Evolutionary conservation across 1,139 yeast genomes (phyloP).

Genomic region (Blastobotrys illinoisensis): DNA sequence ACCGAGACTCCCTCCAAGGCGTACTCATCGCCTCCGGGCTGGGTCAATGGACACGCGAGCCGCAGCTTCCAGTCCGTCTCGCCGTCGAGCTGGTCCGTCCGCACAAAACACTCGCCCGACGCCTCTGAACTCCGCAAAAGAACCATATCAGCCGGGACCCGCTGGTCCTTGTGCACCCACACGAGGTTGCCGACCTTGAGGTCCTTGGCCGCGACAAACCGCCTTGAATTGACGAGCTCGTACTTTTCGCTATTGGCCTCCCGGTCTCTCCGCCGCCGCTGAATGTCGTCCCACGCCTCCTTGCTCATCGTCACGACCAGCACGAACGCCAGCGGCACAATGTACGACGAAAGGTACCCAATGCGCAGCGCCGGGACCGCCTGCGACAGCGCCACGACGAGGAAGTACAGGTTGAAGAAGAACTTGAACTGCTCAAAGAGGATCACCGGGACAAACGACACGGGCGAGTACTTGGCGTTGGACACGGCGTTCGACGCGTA

Average conservation of each 20-base stretch:
- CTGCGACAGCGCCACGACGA: constrained; percentile 90
- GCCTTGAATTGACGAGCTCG: constrained; percentile 51
- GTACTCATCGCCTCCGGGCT: constrained; percentile 44
- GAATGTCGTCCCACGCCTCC: constrained; percentile 92
- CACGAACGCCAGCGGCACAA: constrained; percentile 92
- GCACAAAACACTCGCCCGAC: constrained; percentile 83
- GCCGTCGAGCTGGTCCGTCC: constrained; percentile 97
- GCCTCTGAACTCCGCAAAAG: constrained; percentile 76
- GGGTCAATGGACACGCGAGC: constrained; percentile 68
- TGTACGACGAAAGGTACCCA: constrained; percentile 87
- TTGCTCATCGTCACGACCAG: constrained; percentile 88
- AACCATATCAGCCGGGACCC: constrained; percentile 92
- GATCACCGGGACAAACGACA: constrained; percentile 82
- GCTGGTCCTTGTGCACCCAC: constrained; percentile 69
- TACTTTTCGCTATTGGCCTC: constrained; percentile 84
- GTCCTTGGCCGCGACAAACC: constrained; percentile 53
- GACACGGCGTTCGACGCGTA: constrained; percentile 81
- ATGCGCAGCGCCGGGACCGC: constrained; percentile 86
- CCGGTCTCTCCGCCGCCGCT: constrained; percentile 80
- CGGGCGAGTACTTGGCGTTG: constrained; percentile 88
- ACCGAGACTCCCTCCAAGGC: constrained; percentile 47
- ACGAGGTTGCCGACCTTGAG: constrained; percentile 84
- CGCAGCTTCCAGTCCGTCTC: constrained; percentile 96
- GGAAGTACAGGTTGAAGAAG: constrained; percentile 87
- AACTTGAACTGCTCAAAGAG: constrained; percentile 95